Evolutionary conservation across 108 stramenopile species (phyloP).

Genomic region (Nitzschia sp.): DNA sequence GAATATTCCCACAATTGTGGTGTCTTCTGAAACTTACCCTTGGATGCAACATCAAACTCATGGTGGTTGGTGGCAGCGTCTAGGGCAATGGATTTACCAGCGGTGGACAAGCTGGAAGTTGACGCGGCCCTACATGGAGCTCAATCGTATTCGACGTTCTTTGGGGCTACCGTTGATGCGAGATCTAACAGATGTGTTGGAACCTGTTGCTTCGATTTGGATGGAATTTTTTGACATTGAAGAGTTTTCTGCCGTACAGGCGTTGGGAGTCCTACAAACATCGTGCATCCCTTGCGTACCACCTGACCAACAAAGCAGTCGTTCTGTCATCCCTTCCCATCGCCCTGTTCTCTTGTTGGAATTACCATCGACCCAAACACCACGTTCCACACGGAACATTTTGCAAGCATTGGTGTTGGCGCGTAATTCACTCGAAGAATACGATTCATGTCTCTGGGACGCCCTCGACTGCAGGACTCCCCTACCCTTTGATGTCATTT

Average conservation of each 20-base stretch:
- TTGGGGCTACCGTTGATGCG: constrained; percentile 10
- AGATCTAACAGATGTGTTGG: constrained; percentile 16
- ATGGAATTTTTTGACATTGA: constrained; percentile 10
- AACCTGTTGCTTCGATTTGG: constrained; percentile 18
- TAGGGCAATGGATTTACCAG: constrained; percentile 13
- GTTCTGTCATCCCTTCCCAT: constrained; percentile 18
- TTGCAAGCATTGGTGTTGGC: constrained; percentile 14
- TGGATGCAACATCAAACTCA: background rate
- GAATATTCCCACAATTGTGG: constrained; percentile 10
- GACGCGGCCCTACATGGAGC: constrained; percentile 13
- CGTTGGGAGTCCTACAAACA: background rate
- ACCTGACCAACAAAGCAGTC: background rate
- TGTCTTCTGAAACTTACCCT: too few relatives aligned
- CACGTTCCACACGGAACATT: constrained; percentile 20
- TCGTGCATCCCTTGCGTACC: constrained; percentile 8
- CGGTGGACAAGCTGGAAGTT: constrained; percentile 16
- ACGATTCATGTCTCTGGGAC: constrained; percentile 33
- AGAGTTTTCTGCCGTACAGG: background rate
- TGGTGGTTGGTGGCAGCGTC: constrained; percentile 12
- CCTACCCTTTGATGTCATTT: constrained; percentile 19
- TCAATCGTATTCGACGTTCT: constrained; percentile 23
- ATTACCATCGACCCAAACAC: background rate
- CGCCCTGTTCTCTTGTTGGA: too few relatives aligned
- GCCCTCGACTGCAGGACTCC: constrained; percentile 20
- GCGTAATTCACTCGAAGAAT: constrained; percentile 11